These are phyloP conservation scores for Cyclotella baltica DNA, from an alignment of 108 stramenopile species.

Conservation along the genomic window DNA sequence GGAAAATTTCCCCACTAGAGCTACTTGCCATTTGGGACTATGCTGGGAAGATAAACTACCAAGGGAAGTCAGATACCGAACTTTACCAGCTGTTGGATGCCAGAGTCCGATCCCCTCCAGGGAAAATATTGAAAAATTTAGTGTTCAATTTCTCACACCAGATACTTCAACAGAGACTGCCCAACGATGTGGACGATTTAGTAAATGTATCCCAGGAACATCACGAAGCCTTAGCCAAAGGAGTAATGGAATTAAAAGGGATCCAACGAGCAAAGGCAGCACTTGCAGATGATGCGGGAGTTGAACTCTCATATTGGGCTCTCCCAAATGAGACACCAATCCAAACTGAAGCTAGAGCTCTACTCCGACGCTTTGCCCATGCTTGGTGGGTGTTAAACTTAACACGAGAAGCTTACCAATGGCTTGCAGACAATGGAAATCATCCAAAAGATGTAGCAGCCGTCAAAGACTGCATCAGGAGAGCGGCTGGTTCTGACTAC, in stretches of 20 bases:
- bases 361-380: constrained; percentile 1
- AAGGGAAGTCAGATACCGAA: background rate
- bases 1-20: background rate
- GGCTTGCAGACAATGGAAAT: constrained; percentile 13
- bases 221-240: no score
- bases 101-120: constrained; percentile 3
- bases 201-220: background rate
- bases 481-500: no score
- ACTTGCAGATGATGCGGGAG: no score
- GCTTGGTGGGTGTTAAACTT: constrained; percentile 12
- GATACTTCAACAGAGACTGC: background rate
- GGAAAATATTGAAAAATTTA: background rate
- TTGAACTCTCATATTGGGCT: constrained; percentile 27
- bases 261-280: no score
- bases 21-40: constrained; percentile 1
- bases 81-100: background rate
- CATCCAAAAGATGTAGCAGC: constrained; percentile 14
- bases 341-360: constrained; percentile 1
- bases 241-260: no score
- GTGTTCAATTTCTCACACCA: no score
- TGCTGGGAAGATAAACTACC: background rate
- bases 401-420: background rate
- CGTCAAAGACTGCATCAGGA: no score
- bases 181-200: background rate
- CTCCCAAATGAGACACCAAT: background rate